Evolutionary conservation across 768 basidiomycete species (phyloP), one percentile per base, ranked within the genome.

Genomic region (Boletus bicolor): DNA sequence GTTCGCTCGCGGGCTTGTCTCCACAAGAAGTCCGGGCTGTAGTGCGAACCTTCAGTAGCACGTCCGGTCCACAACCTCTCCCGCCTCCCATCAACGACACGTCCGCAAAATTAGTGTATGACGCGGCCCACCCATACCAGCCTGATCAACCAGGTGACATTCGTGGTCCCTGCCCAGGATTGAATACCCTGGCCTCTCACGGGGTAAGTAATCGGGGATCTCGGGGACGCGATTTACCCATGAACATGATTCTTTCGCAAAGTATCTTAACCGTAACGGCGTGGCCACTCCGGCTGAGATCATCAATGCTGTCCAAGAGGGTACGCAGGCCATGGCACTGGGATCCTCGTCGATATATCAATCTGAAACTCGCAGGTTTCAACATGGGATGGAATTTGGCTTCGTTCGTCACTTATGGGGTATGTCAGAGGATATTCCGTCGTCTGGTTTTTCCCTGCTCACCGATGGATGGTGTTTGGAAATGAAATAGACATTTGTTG

Each of bases 181-280:
- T 67, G 51, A 67, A 67, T 36, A 68, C 67, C 7, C 43, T 67
- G 2, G 64, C 67, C 9, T 60, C 64, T 64, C 66, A 67, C 9
- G 66, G 66, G n/a, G 66, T 68, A n/a, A 57, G 66, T 45, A 5
- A 49, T 35, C 24, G 8, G 15, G 36, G 3, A 30, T 38, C 2
- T 53, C 36, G 12, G 26, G 7, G 39, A 44, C 8, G 7, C 8
- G 1, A 24, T 44, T 49, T 37, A 36, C 14, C 8, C 14, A 46
- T 38, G 19, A n/a, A 46, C 19, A 7, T 38, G 38, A 2, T 19
- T 30, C 2, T 32, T 38, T 44, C 32, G 2, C 6, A 35, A 47
- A 65, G 66, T 68, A 68, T 19, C 7, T 68, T 9, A 51, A 57
- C 9, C 63, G 32, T 24, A 58, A 26, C 4, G 63, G 65, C 17